phyloP scores from a whole-genome alignment of 257 asterid species.

The Solanum megistacrolobum region DNA sequence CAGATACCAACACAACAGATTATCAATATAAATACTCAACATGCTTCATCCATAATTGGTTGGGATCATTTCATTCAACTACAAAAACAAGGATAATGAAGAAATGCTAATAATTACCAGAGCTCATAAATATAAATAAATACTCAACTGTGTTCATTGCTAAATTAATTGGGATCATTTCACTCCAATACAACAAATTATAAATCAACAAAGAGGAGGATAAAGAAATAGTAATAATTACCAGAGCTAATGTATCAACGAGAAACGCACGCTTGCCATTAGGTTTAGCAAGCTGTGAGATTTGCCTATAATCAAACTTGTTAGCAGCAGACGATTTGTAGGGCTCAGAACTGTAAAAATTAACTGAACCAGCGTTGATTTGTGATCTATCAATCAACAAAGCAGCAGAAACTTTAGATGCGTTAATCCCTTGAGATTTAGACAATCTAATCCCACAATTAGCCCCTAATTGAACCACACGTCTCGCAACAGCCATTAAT shows the following conservation, averaged over 20 bases:
- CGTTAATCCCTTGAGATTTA: background rate
- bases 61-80: background rate
- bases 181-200: background rate
- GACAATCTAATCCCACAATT: background rate
- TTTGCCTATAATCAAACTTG: constrained; percentile 26
- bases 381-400: background rate
- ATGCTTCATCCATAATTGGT: background rate
- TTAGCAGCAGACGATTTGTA: constrained; percentile 9
- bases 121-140: background rate
- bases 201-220: background rate
- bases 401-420: background rate
- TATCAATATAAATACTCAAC: background rate
- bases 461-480: background rate
- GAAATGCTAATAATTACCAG: constrained; percentile 17
- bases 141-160: background rate
- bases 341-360: constrained; percentile 12
- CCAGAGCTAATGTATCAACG: constrained; percentile 49
- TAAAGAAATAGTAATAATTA: background rate
- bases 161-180: background rate
- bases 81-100: background rate
- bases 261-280: constrained; percentile 32
- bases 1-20: background rate
- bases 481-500: background rate
- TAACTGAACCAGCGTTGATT: background rate
- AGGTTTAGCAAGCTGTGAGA: constrained; percentile 44